Base-by-base conservation (phyloP, 1,139 yeast genomes). In the Debaryomycetaceae sp. region DNA sequence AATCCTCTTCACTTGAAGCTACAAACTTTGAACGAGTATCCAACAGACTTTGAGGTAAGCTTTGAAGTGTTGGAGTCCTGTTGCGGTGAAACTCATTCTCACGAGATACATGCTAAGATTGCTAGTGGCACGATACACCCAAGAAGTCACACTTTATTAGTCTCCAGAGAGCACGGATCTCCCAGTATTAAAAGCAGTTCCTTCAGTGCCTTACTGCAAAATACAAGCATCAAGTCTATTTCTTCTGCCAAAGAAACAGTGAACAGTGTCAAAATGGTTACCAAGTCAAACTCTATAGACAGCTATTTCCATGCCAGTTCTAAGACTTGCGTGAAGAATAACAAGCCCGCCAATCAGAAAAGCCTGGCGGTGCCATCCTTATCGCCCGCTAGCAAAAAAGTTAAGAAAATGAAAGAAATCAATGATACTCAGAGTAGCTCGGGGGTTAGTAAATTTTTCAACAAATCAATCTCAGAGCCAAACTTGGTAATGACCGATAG, bases 111-210 rank as follows among this genome's bases (percentile, higher is more conserved):
- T 51, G 55, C 57, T 3, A 65, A 68, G 36, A 74, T 89, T 22
- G 88, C 96, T 20, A 56, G 55, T 13, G 97, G 96, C 0, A 72
- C 70, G 11, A 55, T 87, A 6, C 80, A 84, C 57, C 97, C 97
- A 0, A 72, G 77, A 34, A 74, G 83, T 6, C 84, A 79, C 53
- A 63, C 68, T 37, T 56, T 62, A 14, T 69, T 82, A 31, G 57
- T 69, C 0, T 67, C 81, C 1, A 61, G 83, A 49, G 84, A 79
- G 48, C 74, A 68, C 47, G 62, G 61, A 39, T 50, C 70, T 40
- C 35, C 47, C 5, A 44, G 41, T 9, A 51, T 60, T 40, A 63
- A 60, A 51, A 62, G 69, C 40, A 49, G 49, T 3, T 66, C 75
- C 6, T 48, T 66, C 5, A 50, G 48, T 36, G 31, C 31, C 20